Evolutionary conservation across 1,139 yeast species (phyloP).

Genomic region (Taiozyma sp.): DNA sequence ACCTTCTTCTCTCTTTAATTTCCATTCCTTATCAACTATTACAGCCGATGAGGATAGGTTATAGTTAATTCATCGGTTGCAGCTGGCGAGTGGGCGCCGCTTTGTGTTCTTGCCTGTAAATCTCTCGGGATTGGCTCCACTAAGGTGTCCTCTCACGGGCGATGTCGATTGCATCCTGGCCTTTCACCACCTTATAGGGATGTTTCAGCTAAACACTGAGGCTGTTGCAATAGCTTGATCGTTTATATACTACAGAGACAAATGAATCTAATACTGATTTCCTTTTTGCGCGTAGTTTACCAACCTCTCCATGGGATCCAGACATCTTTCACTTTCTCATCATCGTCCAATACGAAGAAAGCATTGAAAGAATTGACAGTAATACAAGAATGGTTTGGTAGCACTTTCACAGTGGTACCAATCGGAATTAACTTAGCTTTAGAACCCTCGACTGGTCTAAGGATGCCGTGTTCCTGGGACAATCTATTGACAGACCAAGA

Average conservation of each 20-base stretch:
- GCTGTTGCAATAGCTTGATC: slow-evolving; percentile 19
- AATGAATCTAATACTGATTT: slow-evolving; percentile 15
- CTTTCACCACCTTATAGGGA: slow-evolving; percentile 35
- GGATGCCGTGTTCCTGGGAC: slow-evolving; percentile 64
- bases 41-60: slow-evolving; percentile 63
- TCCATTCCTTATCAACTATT: slow-evolving; percentile 49
- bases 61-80: slow-evolving; percentile 40
- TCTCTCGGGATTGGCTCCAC: neutral
- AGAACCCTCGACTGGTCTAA: slow-evolving; percentile 31
- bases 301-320: slow-evolving; percentile 69
- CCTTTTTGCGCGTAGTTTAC: slow-evolving; percentile 6
- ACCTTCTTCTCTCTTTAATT: slow-evolving; percentile 28
- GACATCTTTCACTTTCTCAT: slow-evolving; percentile 50
- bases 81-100: slow-evolving; percentile 27
- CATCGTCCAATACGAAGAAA: slow-evolving; percentile 50
- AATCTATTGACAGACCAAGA: slow-evolving; percentile 54
- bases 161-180: slow-evolving; percentile 36
- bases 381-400: slow-evolving; percentile 77
- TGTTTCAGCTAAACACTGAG: slow-evolving; percentile 26
- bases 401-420: slow-evolving; percentile 50
- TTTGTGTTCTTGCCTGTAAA: slow-evolving; percentile 2
- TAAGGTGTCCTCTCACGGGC: slow-evolving; percentile 24
- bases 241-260: neutral
- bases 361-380: slow-evolving; percentile 62
- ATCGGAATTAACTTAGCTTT: slow-evolving; percentile 38